Conservation (phyloP, 257 asterid species). For the Przewalskia tangutica region DNA sequence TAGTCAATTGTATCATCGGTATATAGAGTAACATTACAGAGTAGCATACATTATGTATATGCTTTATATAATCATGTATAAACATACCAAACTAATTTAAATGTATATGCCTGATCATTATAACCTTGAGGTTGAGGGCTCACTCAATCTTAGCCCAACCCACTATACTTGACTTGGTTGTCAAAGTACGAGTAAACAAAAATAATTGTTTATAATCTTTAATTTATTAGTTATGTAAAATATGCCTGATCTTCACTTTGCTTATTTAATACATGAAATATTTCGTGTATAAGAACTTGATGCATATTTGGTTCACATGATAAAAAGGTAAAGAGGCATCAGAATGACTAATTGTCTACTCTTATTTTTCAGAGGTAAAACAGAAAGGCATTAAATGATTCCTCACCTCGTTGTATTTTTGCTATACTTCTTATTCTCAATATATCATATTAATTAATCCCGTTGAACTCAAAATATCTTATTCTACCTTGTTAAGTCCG, state of each 20-base stretch:
- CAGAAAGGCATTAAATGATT: background rate
- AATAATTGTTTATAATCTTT: background rate
- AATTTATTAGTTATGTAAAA: background rate
- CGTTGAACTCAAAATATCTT: background rate
- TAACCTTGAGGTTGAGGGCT: too few species aligned
- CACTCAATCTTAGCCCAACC: background rate
- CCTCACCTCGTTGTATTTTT: too few species aligned
- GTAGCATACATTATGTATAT: too few species aligned
- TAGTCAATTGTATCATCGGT: too few species aligned
- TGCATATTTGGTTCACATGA: background rate
- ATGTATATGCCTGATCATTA: too few species aligned
- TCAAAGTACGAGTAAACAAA: background rate
- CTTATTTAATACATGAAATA: background rate
- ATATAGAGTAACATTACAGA: too few species aligned
- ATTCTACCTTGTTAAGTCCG: background rate
- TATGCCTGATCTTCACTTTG: background rate
- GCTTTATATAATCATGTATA: too few species aligned
- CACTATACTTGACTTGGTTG: background rate
- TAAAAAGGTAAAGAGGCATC: background rate
- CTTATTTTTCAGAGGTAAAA: background rate
- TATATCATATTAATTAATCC: too few species aligned
- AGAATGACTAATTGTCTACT: background rate
- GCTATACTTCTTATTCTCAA: background rate
- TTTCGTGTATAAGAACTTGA: background rate
- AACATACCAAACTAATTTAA: too few species aligned